These are phyloP conservation scores for Paracorniculantispora psalliotae DNA, from an alignment of 2,329 filamentous ascomycete genomes.

Conservation along the genomic window DNA sequence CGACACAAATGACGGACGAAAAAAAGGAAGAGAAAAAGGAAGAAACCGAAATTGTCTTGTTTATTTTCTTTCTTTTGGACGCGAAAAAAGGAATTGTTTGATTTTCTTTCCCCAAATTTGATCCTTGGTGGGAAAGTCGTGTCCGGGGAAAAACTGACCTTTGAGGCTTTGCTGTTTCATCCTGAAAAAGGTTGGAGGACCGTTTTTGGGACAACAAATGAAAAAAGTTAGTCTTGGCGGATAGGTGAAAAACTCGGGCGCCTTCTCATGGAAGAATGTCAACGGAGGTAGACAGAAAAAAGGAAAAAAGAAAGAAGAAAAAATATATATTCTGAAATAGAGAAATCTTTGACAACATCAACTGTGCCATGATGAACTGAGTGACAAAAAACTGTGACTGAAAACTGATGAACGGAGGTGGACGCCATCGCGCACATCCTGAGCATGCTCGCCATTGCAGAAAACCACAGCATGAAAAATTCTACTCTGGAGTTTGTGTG, in stretches of 20 bases:
- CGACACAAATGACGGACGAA: neutral
- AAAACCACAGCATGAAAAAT: no score
- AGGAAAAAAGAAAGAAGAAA: neutral
- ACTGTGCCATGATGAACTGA: no score
- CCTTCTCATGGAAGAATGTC: neutral
- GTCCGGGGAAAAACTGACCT: no score
- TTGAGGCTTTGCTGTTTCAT: no score
- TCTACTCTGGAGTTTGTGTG: no score
- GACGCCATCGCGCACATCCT: no score
- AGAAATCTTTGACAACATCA: neutral
- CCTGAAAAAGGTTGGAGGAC: slow-evolving; percentile 13
- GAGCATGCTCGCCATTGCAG: no score
- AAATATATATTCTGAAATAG: slow-evolving; percentile 3
- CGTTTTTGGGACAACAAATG: neutral
- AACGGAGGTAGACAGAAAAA: slow-evolving; percentile 8
- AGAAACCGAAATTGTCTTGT: neutral
- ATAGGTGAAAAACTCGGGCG: no score
- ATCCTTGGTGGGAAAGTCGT: neutral
- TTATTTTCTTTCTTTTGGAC: neutral
- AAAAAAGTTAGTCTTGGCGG: no score
- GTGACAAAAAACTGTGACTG: no score
- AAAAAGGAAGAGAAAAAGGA: neutral
- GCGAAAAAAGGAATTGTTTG: slow-evolving; percentile 1
- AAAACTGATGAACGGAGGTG: no score
- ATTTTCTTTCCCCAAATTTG: neutral